Evolutionary conservation across 139 green algal species (phyloP).

Genomic region (Chlamydomonas sp.): DNA sequence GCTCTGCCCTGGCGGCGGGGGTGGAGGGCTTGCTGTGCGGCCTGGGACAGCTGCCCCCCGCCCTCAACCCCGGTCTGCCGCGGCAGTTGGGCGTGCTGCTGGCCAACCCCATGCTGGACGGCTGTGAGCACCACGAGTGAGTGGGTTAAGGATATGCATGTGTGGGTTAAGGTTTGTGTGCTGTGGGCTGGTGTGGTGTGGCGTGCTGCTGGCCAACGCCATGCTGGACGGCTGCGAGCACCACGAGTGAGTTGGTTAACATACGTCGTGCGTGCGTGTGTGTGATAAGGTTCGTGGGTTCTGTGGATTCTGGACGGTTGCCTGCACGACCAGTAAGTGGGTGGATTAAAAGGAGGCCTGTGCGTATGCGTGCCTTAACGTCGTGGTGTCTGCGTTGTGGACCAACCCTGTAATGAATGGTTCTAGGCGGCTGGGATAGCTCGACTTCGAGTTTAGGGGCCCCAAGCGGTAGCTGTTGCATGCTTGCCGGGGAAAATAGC

Average conservation of each 20-base stretch:
- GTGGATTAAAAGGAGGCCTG: too few species aligned
- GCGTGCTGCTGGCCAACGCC: not conserved
- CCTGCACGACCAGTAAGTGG: too few species aligned
- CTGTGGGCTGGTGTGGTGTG: not conserved
- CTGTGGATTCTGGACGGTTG: too few species aligned
- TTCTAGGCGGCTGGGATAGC: too few species aligned
- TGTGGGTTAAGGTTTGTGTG: not conserved
- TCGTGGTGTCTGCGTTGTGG: too few species aligned
- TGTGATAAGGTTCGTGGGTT: too few species aligned
- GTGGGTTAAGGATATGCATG: not conserved
- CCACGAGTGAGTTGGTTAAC: too few species aligned
- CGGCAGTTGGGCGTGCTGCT: constrained; percentile 49
- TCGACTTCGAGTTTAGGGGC: too few species aligned
- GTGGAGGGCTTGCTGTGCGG: constrained; percentile 8
- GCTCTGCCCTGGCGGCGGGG: not conserved
- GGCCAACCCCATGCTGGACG: constrained; percentile 47
- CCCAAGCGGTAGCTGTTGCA: too few species aligned
- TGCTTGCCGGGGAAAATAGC: not conserved
- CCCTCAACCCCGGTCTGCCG: constrained; percentile 37
- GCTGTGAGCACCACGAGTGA: constrained; percentile 42
- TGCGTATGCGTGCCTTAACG: too few species aligned
- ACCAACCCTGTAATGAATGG: too few species aligned
- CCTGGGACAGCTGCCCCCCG: not conserved
- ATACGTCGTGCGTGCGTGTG: too few species aligned
- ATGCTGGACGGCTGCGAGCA: not conserved